Percentiles rank a stretch among this genome's conserved stretches.
These are phyloP conservation scores for Aspergillus oerlinghausenensis DNA, from an alignment of 2,329 filamentous ascomycete genomes.

Conservation along the genomic window DNA sequence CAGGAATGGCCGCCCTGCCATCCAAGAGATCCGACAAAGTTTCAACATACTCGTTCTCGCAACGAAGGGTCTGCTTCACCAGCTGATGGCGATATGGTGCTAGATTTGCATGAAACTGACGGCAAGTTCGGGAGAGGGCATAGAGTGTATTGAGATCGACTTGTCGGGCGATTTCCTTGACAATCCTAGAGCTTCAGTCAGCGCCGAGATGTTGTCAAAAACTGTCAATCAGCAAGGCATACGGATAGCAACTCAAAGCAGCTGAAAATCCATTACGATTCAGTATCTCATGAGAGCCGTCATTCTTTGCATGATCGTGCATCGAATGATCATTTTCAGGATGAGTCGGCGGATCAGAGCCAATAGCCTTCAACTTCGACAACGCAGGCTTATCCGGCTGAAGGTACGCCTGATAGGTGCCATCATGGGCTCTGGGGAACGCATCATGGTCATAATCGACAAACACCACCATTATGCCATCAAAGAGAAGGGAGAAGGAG, in stretches of 20 bases:
- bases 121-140: slow-evolving; percentile 75
- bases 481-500: slow-evolving; percentile 1
- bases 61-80: slow-evolving; percentile 70
- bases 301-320: neutral
- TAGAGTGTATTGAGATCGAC: slow-evolving; percentile 87
- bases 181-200: slow-evolving; percentile 55
- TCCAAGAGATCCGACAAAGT: slow-evolving; percentile 38
- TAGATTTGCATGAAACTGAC: slow-evolving; percentile 70
- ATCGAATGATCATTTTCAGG: slow-evolving; percentile 8
- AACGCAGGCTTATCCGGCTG: slow-evolving; percentile 20
- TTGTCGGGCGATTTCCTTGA: slow-evolving; percentile 66
- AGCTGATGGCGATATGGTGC: slow-evolving; percentile 73
- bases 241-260: slow-evolving; percentile 48
- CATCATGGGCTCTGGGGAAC: slow-evolving; percentile 11
- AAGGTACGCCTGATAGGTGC: slow-evolving; percentile 11
- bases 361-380: slow-evolving; percentile 15
- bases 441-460: slow-evolving; percentile 42
- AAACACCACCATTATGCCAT: slow-evolving; percentile 45
- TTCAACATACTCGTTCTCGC: slow-evolving; percentile 62
- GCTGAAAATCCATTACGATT: slow-evolving; percentile 38
- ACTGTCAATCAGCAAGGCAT: slow-evolving; percentile 22
- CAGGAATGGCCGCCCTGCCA: slow-evolving; percentile 33
- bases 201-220: slow-evolving; percentile 10
- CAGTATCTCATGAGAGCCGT: slow-evolving; percentile 7
- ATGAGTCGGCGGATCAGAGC: slow-evolving; percentile 5